Evolutionary conservation across 371 early-diverging fungal genomes (phyloP).

Genomic region (Rhizopus sp.): DNA sequence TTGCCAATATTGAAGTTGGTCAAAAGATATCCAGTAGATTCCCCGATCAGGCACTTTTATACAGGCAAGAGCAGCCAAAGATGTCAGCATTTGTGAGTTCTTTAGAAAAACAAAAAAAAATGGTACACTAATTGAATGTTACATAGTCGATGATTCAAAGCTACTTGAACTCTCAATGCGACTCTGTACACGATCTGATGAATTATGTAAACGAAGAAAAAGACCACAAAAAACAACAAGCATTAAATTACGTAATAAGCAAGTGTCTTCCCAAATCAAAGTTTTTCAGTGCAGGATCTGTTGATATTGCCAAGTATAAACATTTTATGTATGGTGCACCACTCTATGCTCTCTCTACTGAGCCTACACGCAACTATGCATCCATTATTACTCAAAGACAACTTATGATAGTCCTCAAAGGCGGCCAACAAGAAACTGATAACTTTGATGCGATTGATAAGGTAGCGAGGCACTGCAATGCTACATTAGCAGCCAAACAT

Average conservation of each 20-base stretch:
- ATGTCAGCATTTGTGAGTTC: constrained; percentile 21
- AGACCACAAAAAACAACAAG: constrained; percentile 23
- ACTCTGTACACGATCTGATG: constrained; percentile 19
- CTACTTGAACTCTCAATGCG: constrained; percentile 20
- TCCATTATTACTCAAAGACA: constrained; percentile 89
- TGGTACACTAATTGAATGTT: constrained; percentile 3
- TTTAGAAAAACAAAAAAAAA: constrained; percentile 4
- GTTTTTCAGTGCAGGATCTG: constrained; percentile 78
- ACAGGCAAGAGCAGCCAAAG: constrained; percentile 27
- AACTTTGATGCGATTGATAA: constrained; percentile 27
- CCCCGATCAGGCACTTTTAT: constrained; percentile 39
- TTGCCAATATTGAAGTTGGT: constrained; percentile 38
- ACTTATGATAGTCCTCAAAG: constrained; percentile 33
- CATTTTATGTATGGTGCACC: constrained; percentile 71
- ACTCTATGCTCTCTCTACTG: constrained; percentile 82
- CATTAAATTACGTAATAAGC: constrained; percentile 58
- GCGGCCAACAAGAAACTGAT: constrained; percentile 14
- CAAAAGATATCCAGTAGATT: constrained; percentile 37
- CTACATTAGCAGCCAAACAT: constrained; percentile 13
- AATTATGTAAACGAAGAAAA: constrained; percentile 9
- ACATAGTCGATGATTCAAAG: constrained; percentile 19
- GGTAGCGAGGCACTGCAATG: constrained; percentile 37
- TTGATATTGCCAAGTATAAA: constrained; percentile 53
- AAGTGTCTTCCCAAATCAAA: constrained; percentile 70
- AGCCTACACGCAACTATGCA: constrained; percentile 93